These are phyloP conservation scores for Penicillium concentricum DNA, from an alignment of 2,329 filamentous ascomycete species.

Conservation along the genomic window DNA sequence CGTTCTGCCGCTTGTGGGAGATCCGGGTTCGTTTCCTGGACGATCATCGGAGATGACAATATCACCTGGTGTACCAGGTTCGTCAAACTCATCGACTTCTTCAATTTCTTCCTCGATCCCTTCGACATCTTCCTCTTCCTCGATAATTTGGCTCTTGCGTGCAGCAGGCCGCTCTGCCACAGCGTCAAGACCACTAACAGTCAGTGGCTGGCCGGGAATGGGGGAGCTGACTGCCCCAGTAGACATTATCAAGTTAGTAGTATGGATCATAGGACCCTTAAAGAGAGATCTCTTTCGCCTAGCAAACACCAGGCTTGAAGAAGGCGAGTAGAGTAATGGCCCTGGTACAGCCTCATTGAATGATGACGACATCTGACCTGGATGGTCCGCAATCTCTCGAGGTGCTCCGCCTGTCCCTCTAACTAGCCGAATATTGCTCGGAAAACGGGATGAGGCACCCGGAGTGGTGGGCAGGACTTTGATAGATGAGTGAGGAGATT, in stretches of 20 bases:
- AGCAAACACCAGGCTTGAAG: conserved; percentile 47
- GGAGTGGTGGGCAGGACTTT: conserved; percentile 95
- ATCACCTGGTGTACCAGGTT: conserved; percentile 25
- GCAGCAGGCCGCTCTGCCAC: conserved; percentile 27
- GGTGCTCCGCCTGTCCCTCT: conserved; percentile 48
- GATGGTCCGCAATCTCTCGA: conserved; percentile 27
- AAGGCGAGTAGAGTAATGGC: conserved; percentile 40
- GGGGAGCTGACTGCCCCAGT: conserved; percentile 36
- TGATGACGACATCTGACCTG: conserved; percentile 28
- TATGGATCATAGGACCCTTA: conserved; percentile 46
- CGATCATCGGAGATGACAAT: conserved; percentile 11
- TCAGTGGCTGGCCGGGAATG: conserved; percentile 30
- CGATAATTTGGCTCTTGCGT: conserved; percentile 45
- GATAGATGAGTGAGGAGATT: conserved; percentile 83
- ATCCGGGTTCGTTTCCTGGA: conserved; percentile 13
- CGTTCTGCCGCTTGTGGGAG: conserved; percentile 23
- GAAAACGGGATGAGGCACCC: conserved; percentile 68
- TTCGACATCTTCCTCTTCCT: conserved; percentile 45
- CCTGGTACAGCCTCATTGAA: conserved; percentile 41
- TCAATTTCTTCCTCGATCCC: conserved; percentile 41
- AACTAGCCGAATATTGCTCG: conserved; percentile 81
- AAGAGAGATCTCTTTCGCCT: conserved; percentile 47
- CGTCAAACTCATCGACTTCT: conserved; percentile 43
- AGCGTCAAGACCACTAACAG: conserved; percentile 15
- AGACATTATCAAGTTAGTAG: conserved; percentile 35